These are phyloP conservation scores for Alternaria dauci DNA, from an alignment of 2,329 filamentous ascomycete species.

Conservation along the genomic window DNA sequence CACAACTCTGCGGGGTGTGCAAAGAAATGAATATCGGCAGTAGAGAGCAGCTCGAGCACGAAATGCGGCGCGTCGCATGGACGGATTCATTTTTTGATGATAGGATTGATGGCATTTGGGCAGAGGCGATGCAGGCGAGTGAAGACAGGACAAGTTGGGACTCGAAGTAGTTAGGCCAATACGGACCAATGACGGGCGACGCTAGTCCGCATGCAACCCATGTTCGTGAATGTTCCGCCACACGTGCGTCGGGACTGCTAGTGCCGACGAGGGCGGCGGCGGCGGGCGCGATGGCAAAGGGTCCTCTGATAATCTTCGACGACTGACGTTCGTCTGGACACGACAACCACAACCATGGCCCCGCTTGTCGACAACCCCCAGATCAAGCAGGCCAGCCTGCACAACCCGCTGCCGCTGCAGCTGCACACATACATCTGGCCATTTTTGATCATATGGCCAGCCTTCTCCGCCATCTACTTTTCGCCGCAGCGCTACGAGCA, in stretches of 20 bases:
- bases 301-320: conserved; percentile 20
- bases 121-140: not conserved
- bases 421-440: conserved; percentile 93
- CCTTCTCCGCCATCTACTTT: conserved; percentile 89
- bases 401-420: conserved; percentile 82
- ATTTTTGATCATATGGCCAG: conserved; percentile 88
- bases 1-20: conserved; percentile 23
- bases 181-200: conserved; percentile 16
- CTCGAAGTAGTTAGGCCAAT: not conserved
- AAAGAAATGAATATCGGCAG: not conserved
- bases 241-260: conserved; percentile 18
- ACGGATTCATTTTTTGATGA: conserved; percentile 29
- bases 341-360: conserved; percentile 40
- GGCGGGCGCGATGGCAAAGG: conserved; percentile 23
- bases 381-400: conserved; percentile 86
- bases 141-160: not conserved
- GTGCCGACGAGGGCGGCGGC: conserved; percentile 6
- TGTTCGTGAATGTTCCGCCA: conserved; percentile 17
- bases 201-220: conserved; percentile 7
- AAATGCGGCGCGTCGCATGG: conserved; percentile 33
- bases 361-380: conserved; percentile 90
- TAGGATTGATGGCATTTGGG: conserved; percentile 16
- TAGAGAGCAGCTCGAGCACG: conserved; percentile 17
- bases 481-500: conserved; percentile 84
- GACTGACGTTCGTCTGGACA: conserved; percentile 24